Evolutionary conservation across 345 rosid species (phyloP).

Genomic region (Eucalyptus sideroxylon): DNA sequence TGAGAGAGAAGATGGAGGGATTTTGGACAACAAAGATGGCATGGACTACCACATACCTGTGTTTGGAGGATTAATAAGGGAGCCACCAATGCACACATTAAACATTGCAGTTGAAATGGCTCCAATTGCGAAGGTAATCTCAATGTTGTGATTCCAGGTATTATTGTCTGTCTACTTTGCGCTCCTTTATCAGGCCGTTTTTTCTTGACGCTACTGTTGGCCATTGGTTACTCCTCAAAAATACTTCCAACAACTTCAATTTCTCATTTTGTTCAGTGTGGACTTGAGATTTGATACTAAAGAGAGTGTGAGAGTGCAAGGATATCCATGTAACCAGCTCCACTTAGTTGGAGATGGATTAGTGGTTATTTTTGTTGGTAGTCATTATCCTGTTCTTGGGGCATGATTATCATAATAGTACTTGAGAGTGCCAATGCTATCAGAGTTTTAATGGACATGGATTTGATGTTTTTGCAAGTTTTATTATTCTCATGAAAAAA

Average conservation of each 20-base stretch:
- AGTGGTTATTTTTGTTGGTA: too few species aligned
- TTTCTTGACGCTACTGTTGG: not conserved
- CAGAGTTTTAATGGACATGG: too few species aligned
- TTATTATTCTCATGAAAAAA: too few species aligned
- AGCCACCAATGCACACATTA: constrained; percentile 81
- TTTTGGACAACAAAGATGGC: constrained; percentile 61
- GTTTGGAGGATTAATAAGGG: constrained; percentile 58
- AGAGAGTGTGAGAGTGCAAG: not conserved
- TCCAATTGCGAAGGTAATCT: constrained; percentile 78
- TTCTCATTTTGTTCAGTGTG: not conserved
- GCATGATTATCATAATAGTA: too few species aligned
- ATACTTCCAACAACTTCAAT: not conserved
- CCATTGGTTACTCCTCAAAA: not conserved
- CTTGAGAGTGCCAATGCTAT: too few species aligned
- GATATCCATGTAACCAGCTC: too few species aligned
- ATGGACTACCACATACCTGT: constrained; percentile 86
- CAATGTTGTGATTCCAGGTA: not conserved
- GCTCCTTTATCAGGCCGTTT: not conserved
- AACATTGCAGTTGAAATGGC: constrained; percentile 97
- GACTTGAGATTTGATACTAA: not conserved
- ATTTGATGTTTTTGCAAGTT: too few species aligned
- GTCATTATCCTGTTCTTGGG: not conserved
- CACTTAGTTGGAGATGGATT: too few species aligned
- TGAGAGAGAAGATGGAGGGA: constrained; percentile 78
- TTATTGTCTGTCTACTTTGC: not conserved